These are phyloP conservation scores for Penicillium concentricum DNA, from an alignment of 2,329 filamentous ascomycete species.

Conservation along the genomic window DNA sequence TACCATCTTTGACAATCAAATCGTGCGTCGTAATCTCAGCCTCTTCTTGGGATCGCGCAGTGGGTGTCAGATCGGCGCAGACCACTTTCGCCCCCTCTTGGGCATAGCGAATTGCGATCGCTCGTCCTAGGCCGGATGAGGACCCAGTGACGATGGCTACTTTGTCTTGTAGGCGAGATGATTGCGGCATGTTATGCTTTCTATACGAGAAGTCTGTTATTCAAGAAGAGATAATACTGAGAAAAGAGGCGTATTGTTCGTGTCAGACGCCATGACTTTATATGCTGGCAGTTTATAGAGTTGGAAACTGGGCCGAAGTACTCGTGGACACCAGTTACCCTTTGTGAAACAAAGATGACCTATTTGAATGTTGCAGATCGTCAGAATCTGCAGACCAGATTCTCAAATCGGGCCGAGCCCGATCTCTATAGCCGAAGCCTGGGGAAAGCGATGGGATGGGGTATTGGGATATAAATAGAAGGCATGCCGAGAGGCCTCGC, in stretches of 20 bases:
- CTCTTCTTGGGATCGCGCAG: conserved; percentile 24
- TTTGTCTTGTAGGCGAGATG: conserved; percentile 31
- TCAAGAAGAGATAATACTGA: background rate
- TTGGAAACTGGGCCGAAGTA: background rate
- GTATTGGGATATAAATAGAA: background rate
- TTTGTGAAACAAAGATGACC: background rate
- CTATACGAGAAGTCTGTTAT: background rate
- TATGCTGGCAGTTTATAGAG: background rate
- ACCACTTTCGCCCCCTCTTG: conserved; percentile 45
- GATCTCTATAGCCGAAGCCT: background rate
- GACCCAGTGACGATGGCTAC: conserved; percentile 48
- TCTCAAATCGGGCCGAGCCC: background rate
- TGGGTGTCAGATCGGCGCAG: conserved; percentile 41
- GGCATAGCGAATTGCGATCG: conserved; percentile 46
- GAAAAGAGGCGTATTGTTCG: background rate
- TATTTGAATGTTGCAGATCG: background rate
- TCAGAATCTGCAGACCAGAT: background rate
- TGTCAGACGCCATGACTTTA: background rate
- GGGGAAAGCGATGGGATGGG: background rate
- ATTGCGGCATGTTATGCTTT: background rate
- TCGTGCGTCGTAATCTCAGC: conserved; percentile 37
- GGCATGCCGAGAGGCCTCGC: background rate
- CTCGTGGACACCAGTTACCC: background rate
- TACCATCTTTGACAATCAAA: conserved; percentile 36
- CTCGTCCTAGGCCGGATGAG: conserved; percentile 49